Percentiles rank a stretch among this genome's conserved stretches.
These are phyloP conservation scores for Alternaria sp. DNA, from an alignment of 2,329 filamentous ascomycete species.

Conservation along the genomic window DNA sequence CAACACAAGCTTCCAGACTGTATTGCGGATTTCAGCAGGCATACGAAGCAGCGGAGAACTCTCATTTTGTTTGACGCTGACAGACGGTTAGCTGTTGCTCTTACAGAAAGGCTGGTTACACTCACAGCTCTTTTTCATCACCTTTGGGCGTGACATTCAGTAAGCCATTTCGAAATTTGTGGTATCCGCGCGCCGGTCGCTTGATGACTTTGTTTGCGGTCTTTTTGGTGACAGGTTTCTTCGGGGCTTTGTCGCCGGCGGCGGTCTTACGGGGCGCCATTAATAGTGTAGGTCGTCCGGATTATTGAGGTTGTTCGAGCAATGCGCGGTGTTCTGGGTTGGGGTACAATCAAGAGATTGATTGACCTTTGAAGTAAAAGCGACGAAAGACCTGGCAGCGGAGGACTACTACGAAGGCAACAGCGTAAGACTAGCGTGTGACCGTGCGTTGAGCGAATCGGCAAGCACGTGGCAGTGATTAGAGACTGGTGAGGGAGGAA, in stretches of 20 bases:
- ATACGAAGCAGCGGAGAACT: conserved; percentile 19
- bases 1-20: conserved; percentile 21
- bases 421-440: not conserved
- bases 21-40: conserved; percentile 20
- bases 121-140: conserved; percentile 15
- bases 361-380: not conserved
- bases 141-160: conserved; percentile 23
- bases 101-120: not conserved
- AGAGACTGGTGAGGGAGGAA: not conserved
- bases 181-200: conserved; percentile 20
- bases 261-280: conserved; percentile 5
- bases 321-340: not conserved
- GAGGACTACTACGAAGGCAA: not conserved
- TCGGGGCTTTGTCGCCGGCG: not conserved
- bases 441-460: not conserved
- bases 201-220: conserved; percentile 10
- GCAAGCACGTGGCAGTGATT: not conserved
- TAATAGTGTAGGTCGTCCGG: not conserved
- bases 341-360: not conserved
- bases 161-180: conserved; percentile 20
- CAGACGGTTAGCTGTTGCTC: not conserved
- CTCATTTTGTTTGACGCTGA: conserved; percentile 15
- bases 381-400: not conserved
- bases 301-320: not conserved
- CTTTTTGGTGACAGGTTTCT: not conserved